phyloP scores from a whole-genome alignment of 768 basidiomycete species.

The Leccinum sublutescens region DNA sequence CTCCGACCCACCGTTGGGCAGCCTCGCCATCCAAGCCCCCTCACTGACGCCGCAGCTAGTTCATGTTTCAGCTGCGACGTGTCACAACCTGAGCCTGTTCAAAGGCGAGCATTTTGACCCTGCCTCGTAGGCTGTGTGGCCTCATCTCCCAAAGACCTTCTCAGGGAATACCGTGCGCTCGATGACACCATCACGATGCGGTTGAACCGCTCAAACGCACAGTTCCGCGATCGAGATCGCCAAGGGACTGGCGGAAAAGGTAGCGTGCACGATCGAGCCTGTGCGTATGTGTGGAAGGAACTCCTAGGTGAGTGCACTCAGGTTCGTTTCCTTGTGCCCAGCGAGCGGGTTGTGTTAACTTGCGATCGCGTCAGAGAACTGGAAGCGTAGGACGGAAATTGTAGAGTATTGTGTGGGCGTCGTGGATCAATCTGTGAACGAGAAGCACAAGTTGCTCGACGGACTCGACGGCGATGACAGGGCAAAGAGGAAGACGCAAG shows the following conservation, averaged over 20 bases:
- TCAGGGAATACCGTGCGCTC: conserved; percentile 76
- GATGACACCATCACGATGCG: conserved; percentile 82
- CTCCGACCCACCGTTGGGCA: conserved; percentile 54
- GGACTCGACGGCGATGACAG: conserved; percentile 43
- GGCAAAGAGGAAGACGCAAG: conserved; percentile 51
- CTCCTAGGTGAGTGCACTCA: conserved; percentile 58
- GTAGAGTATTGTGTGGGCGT: conserved; percentile 74
- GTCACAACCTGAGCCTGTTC: conserved; percentile 72
- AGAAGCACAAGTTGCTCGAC: conserved; percentile 50
- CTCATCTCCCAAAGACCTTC: conserved; percentile 53
- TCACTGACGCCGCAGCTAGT: conserved; percentile 57
- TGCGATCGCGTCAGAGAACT: conserved; percentile 45
- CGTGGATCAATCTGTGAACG: conserved; percentile 60
- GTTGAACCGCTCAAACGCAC: conserved; percentile 74
- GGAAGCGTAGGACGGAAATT: conserved; percentile 72
- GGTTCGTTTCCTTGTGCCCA: conserved; percentile 13
- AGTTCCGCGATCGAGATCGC: conserved; percentile 71
- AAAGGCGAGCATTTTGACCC: conserved; percentile 44
- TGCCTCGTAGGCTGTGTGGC: conserved; percentile 9
- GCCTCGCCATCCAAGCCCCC: conserved; percentile 67
- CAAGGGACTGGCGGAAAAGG: conserved; percentile 42
- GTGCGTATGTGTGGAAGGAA: conserved; percentile 74
- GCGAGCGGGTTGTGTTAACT: conserved; percentile 20
- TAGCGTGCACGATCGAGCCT: conserved; percentile 70
- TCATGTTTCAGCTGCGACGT: conserved; percentile 72